These are phyloP conservation scores for Metschnikowia noctiluminum DNA, from an alignment of 805 yeast genomes.

Conservation along the genomic window DNA sequence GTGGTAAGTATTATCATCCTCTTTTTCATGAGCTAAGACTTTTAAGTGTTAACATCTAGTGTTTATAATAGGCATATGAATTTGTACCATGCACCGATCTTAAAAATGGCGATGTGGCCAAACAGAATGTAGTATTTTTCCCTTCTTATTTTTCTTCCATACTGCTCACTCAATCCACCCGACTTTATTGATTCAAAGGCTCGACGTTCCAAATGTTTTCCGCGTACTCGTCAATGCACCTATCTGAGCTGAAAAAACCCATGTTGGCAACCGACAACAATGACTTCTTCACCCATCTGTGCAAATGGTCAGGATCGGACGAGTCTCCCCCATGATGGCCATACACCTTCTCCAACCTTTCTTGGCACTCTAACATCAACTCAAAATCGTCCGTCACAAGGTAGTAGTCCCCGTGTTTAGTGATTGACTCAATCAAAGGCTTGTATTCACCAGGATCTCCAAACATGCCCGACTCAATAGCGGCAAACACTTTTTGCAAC, in stretches of 20 bases:
- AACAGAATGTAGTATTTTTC: no score
- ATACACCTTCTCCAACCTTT: constrained; percentile 68
- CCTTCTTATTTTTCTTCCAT: no score
- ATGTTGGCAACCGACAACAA: constrained; percentile 82
- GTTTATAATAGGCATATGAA: neutral
- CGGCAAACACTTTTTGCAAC: constrained; percentile 58
- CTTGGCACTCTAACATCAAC: constrained; percentile 79
- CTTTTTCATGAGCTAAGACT: no score
- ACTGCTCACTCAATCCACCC: neutral
- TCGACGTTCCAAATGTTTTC: constrained; percentile 92
- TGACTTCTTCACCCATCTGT: constrained; percentile 71
- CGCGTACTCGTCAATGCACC: constrained; percentile 90
- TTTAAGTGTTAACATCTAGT: neutral
- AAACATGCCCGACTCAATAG: constrained; percentile 66
- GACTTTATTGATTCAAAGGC: constrained; percentile 41
- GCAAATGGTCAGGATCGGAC: constrained; percentile 48
- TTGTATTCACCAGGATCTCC: constrained; percentile 68
- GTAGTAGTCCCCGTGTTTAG: constrained; percentile 77
- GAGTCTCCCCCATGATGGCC: constrained; percentile 43
- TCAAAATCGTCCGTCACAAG: constrained; percentile 88
- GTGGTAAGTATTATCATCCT: no score
- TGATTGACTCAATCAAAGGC: constrained; percentile 65
- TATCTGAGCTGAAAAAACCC: constrained; percentile 89
- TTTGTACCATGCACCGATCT: neutral
- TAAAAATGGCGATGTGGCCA: no score